Conservation (phyloP, 208 protist genomes). For the Herpetomonas tarakana region DNA sequence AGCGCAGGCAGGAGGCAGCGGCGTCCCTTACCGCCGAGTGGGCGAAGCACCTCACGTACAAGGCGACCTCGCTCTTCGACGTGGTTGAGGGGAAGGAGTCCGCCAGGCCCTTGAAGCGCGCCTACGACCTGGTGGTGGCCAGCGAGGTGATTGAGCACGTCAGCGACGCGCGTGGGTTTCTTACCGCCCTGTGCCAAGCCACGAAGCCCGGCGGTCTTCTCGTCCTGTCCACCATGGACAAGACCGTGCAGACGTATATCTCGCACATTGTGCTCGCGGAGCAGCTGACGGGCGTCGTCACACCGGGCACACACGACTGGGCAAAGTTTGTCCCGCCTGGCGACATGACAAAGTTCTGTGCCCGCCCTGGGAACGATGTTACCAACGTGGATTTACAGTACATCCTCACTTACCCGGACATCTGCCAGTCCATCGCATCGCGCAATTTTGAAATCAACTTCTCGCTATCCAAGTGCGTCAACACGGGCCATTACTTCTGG, state of each 20-base stretch:
- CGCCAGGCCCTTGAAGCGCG: conserved; percentile 6
- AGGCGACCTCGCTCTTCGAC: conserved; percentile 44
- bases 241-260: conserved; percentile 69
- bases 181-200: conserved; percentile 66
- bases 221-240: conserved; percentile 93
- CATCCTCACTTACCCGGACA: conserved; percentile 63
- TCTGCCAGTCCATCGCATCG: conserved; percentile 49
- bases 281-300: conserved; percentile 76
- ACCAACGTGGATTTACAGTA: conserved; percentile 63
- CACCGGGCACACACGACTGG: conserved; percentile 91
- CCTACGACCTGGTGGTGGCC: conserved; percentile 88
- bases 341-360: conserved; percentile 57
- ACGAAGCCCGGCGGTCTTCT: conserved; percentile 87
- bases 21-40: conserved; percentile 3
- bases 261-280: conserved; percentile 84
- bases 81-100: conserved; percentile 25
- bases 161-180: conserved; percentile 77
- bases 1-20: conserved; percentile 6
- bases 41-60: conserved; percentile 21
- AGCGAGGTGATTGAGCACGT: conserved; percentile 95
- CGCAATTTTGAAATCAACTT: conserved; percentile 71
- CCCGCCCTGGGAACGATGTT: conserved; percentile 39
- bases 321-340: conserved; percentile 83
- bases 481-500: conserved; percentile 88
- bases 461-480: conserved; percentile 39